Conservation (phyloP, 305 asterid species). For the Plantago rigida region DNA sequence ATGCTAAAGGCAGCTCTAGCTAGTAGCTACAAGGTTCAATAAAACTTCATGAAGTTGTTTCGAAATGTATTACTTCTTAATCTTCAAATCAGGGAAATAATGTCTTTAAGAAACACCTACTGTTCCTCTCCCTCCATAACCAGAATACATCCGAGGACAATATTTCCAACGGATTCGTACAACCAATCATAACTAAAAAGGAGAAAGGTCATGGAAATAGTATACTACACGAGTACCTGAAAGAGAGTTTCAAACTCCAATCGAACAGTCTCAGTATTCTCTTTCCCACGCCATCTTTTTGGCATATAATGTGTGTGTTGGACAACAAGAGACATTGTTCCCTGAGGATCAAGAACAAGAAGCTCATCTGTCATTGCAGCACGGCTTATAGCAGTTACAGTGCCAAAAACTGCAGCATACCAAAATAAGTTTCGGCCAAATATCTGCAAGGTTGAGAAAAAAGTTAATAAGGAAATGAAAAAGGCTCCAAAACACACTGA, state of each 20-base stretch:
- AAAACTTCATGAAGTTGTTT: too few relatives aligned
- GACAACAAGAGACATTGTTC: constrained; percentile 69
- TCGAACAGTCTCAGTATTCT: constrained; percentile 60
- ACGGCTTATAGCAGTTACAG: constrained; percentile 92
- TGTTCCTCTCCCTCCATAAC: too few relatives aligned
- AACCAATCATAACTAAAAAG: neutral
- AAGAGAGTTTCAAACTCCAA: constrained; percentile 81
- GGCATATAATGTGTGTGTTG: constrained; percentile 94
- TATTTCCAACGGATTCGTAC: too few relatives aligned
- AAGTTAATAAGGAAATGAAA: constrained; percentile 16
- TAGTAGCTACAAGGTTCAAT: too few relatives aligned
- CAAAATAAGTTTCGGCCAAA: constrained; percentile 89
- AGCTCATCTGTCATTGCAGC: constrained; percentile 75
- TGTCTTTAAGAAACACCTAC: too few relatives aligned
- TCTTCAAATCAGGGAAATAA: too few relatives aligned
- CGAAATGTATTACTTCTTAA: too few relatives aligned
- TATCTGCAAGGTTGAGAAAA: constrained; percentile 47
- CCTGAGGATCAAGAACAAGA: constrained; percentile 79
- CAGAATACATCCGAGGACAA: neutral
- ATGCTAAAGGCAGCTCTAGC: too few relatives aligned
- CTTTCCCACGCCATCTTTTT: constrained; percentile 94
- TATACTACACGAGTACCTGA: constrained; percentile 48
- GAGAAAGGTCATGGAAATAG: neutral
- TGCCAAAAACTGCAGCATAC: constrained; percentile 96
- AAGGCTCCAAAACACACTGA: constrained; percentile 8